Conservation (phyloP, 2,329 filamentous ascomycete species). For the Pestalotiopsis sp. region DNA sequence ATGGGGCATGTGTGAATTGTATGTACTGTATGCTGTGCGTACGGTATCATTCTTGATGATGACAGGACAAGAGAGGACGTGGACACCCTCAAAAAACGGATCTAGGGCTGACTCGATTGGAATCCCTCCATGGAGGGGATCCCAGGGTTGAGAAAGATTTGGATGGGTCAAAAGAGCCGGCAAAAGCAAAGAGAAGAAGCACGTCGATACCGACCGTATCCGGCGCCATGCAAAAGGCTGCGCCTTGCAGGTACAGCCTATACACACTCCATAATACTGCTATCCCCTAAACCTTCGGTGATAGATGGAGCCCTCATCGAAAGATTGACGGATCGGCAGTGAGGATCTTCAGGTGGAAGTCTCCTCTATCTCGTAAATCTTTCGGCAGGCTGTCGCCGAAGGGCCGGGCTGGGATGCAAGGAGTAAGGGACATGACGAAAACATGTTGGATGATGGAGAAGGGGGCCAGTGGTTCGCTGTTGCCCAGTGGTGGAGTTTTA, state of each 20-base stretch:
- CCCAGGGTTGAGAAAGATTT: background rate
- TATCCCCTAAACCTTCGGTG: background rate
- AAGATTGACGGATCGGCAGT: background rate
- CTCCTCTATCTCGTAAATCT: background rate
- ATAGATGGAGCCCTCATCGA: slow-evolving; percentile 1
- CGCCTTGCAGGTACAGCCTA: background rate
- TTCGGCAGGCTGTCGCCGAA: slow-evolving; percentile 1
- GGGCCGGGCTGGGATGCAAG: background rate
- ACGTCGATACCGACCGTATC: background rate
- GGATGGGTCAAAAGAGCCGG: background rate
- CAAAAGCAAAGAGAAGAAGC: background rate
- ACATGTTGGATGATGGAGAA: background rate
- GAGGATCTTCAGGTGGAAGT: background rate
- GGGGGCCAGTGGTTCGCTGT: background rate
- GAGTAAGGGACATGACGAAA: slow-evolving; percentile 1
- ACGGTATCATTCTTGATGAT: background rate
- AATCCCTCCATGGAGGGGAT: background rate
- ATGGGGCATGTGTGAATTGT: background rate
- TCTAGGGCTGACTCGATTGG: background rate
- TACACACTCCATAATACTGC: background rate
- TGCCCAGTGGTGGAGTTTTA: background rate
- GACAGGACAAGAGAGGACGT: background rate
- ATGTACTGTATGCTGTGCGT: background rate
- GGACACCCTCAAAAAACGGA: background rate
- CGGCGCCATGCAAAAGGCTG: background rate